These are phyloP conservation scores for Fusarium temperatum DNA, from an alignment of 2,329 filamentous ascomycete genomes.

Conservation along the genomic window DNA sequence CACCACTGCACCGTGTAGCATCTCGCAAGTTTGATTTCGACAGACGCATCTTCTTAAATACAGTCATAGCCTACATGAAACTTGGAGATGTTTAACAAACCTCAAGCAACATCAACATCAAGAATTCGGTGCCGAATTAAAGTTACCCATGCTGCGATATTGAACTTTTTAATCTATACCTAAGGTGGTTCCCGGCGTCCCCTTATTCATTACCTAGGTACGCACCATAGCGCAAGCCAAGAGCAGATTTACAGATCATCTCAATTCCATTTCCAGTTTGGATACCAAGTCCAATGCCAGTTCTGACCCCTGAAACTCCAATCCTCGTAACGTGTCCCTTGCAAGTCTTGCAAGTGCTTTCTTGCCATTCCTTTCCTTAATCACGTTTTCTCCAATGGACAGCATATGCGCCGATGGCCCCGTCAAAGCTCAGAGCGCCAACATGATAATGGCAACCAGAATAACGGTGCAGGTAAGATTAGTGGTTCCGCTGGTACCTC, in stretches of 20 bases:
- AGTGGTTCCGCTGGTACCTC: slow-evolving; percentile 43
- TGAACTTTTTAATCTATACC: slow-evolving; percentile 30
- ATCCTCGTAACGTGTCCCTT: slow-evolving; percentile 17
- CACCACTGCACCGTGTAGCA: not conserved
- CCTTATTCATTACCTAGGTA: slow-evolving; percentile 41
- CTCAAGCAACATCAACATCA: not conserved
- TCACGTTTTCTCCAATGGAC: not conserved
- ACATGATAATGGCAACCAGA: slow-evolving; percentile 48
- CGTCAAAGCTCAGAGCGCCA: slow-evolving; percentile 43
- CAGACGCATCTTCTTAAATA: not conserved
- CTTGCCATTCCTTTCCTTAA: not conserved
- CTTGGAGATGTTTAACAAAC: not conserved
- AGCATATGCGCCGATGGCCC: not conserved
- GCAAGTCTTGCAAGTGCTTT: slow-evolving; percentile 9
- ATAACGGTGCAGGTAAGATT: slow-evolving; percentile 50
- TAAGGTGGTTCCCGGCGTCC: slow-evolving; percentile 27
- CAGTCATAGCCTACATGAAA: not conserved
- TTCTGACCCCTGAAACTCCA: slow-evolving; percentile 24
- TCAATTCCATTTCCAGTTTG: slow-evolving; percentile 38
- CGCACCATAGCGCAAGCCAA: slow-evolving; percentile 32
- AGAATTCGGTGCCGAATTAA: not conserved
- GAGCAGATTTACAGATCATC: slow-evolving; percentile 29
- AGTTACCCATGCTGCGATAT: slow-evolving; percentile 11
- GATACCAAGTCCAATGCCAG: slow-evolving; percentile 32
- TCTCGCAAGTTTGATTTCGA: not conserved